A percentile compares a stretch with the other conserved stretches of the same genome.
These are phyloP conservation scores for Lasiosphaeria ovina DNA, from an alignment of 495 filamentous ascomycete species.

Conservation along the genomic window DNA sequence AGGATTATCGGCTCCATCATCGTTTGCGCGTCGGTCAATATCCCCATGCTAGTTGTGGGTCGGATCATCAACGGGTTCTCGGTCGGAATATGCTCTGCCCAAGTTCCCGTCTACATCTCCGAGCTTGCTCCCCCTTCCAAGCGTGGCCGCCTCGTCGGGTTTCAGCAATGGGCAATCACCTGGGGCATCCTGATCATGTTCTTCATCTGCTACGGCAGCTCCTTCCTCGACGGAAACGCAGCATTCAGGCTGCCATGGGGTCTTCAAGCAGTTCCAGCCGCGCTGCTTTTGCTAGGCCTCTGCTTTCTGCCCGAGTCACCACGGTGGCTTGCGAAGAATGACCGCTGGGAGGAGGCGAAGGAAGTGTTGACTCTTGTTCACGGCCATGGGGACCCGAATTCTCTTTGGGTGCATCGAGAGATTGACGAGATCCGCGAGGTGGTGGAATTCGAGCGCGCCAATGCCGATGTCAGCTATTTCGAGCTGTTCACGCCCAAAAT, in stretches of 20 bases:
- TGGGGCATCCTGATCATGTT: conserved; percentile 82
- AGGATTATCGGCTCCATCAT: conserved; percentile 62
- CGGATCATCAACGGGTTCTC: conserved; percentile 74
- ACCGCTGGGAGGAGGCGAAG: conserved; percentile 69
- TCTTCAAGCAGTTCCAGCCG: conserved; percentile 69
- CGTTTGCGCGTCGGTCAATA: conserved; percentile 68
- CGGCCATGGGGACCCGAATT: conserved; percentile 60
- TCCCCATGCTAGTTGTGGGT: conserved; percentile 69
- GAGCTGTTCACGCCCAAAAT: conserved; percentile 70
- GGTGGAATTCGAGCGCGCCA: conserved; percentile 65
- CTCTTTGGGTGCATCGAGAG: conserved; percentile 63
- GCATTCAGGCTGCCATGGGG: conserved; percentile 76
- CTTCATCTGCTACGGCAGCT: conserved; percentile 70
- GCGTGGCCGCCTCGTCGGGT: conserved; percentile 67
- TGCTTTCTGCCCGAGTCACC: conserved; percentile 71
- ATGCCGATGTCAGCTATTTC: conserved; percentile 61
- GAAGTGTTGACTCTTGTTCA: conserved; percentile 65
- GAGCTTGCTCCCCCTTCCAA: conserved; percentile 68
- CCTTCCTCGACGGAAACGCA: conserved; percentile 58
- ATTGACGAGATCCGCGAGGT: conserved; percentile 67
- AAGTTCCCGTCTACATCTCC: conserved; percentile 77
- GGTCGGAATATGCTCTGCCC: conserved; percentile 75
- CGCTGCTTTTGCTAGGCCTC: conserved; percentile 61
- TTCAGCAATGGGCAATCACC: conserved; percentile 77
- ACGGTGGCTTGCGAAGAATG: conserved; percentile 71